Percentiles rank a stretch among this genome's conserved stretches.
These are phyloP conservation scores for Betula pendula DNA, from an alignment of 306 rosid species.

Conservation along the genomic window DNA sequence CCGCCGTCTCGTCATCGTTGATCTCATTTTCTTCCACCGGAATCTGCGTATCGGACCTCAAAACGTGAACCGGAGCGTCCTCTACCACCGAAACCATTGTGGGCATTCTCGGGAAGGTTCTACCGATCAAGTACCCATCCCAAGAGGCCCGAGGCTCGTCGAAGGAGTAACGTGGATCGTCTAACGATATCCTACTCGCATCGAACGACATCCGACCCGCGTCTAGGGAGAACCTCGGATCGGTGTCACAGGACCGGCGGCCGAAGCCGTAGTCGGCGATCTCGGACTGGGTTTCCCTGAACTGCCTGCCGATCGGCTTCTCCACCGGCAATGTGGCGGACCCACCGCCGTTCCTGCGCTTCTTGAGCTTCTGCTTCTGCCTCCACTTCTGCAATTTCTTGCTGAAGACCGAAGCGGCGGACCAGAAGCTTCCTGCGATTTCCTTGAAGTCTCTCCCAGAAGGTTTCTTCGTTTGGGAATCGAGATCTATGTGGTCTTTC, in stretches of 20 bases:
- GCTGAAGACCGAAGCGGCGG: slow-evolving; percentile 96
- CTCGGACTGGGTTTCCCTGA: slow-evolving; percentile 97
- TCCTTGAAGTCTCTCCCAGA: slow-evolving; percentile 83
- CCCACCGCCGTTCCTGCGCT: slow-evolving; percentile 68
- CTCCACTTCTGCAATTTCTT: slow-evolving; percentile 97
- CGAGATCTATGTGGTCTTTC: slow-evolving; percentile 96
- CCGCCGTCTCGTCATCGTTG: slow-evolving; percentile 43
- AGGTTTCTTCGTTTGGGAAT: slow-evolving; percentile 69
- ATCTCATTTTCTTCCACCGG: slow-evolving; percentile 71
- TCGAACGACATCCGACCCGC: slow-evolving; percentile 64
- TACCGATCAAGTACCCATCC: slow-evolving; percentile 83
- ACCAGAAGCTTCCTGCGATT: slow-evolving; percentile 96
- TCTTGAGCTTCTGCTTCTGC: slow-evolving; percentile 93
- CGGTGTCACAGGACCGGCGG: slow-evolving; percentile 94
- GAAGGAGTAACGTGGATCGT: slow-evolving; percentile 83
- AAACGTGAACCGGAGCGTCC: slow-evolving; percentile 78
- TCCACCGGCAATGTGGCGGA: slow-evolving; percentile 86
- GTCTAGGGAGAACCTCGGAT: slow-evolving; percentile 94
- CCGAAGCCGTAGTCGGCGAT: slow-evolving; percentile 98
- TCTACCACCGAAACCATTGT: slow-evolving; percentile 91
- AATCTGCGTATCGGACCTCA: slow-evolving; percentile 69
- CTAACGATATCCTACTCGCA: slow-evolving; percentile 73
- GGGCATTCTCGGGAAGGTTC: slow-evolving; percentile 76
- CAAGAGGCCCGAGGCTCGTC: slow-evolving; percentile 98
- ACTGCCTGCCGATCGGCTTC: slow-evolving; percentile 89